Percentiles rank a stretch among this genome's conserved stretches.
Evolutionary conservation across 2,329 filamentous ascomycete species (phyloP).

Genomic region (Neonectria faginata): DNA sequence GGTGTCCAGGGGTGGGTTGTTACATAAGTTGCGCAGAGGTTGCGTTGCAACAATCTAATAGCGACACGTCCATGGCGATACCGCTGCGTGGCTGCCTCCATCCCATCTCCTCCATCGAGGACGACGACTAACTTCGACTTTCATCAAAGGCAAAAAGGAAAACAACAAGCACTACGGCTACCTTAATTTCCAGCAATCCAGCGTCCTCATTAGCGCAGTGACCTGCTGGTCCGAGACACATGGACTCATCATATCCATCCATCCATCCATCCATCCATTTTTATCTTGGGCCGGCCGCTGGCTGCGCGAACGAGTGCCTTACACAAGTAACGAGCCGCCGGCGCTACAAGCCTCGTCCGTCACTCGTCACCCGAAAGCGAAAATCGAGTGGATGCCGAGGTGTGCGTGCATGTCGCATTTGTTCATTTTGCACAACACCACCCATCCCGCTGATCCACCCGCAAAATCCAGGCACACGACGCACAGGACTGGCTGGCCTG

Average conservation of each 20-base stretch:
- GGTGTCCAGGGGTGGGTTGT: neutral
- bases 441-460: neutral
- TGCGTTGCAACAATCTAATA: neutral
- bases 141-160: neutral
- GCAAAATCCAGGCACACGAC: constrained; percentile 3
- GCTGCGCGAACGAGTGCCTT: constrained; percentile 18
- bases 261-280: neutral
- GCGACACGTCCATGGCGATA: neutral
- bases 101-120: neutral
- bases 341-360: constrained; percentile 14
- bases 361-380: constrained; percentile 12
- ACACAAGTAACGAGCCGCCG: constrained; percentile 16
- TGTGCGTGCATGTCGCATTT: constrained; percentile 12
- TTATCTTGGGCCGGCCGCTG: constrained; percentile 1
- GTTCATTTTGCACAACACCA: constrained; percentile 24
- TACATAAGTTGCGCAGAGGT: no score
- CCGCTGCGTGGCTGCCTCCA: no score
- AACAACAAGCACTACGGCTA: neutral
- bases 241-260: neutral
- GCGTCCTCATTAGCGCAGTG: neutral
- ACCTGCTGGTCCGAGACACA: neutral
- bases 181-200: constrained; percentile 9
- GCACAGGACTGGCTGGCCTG: constrained; percentile 15
- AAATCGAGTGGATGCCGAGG: neutral
- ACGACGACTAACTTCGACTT: neutral